Evolutionary conservation across 1,284 basidiomycete genomes (phyloP).

Genomic region (Ustilago crameri): DNA sequence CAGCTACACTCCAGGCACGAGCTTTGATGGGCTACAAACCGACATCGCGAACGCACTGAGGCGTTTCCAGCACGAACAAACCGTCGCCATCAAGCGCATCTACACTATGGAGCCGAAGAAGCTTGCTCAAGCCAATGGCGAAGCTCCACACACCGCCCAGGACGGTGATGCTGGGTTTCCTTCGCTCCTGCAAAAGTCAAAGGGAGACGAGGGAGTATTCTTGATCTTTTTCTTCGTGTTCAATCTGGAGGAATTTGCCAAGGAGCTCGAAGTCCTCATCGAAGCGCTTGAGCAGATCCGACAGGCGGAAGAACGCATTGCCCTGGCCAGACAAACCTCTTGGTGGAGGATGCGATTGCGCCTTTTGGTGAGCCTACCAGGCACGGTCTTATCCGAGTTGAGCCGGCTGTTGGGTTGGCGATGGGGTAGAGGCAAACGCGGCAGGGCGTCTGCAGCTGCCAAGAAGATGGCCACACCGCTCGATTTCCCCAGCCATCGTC

Average conservation of each 20-base stretch:
- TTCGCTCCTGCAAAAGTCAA: slow-evolving; percentile 22
- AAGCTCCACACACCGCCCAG: neutral
- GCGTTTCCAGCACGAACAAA: slow-evolving; percentile 62
- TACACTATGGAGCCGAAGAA: slow-evolving; percentile 60
- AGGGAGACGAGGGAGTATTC: slow-evolving; percentile 60
- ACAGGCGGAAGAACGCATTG: slow-evolving; percentile 47
- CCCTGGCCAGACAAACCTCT: slow-evolving; percentile 36
- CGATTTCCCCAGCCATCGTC: slow-evolving; percentile 81
- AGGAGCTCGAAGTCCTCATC: slow-evolving; percentile 50
- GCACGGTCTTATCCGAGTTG: slow-evolving; percentile 21
- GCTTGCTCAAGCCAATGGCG: slow-evolving; percentile 9
- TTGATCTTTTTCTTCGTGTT: slow-evolving; percentile 65
- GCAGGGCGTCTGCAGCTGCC: neutral
- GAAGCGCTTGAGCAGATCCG: slow-evolving; percentile 50
- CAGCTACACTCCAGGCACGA: slow-evolving; percentile 29
- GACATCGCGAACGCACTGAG: slow-evolving; percentile 50
- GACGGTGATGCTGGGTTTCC: slow-evolving; percentile 2
- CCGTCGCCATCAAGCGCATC: slow-evolving; percentile 59
- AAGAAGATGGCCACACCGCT: slow-evolving; percentile 72
- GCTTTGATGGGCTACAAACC: slow-evolving; percentile 47
- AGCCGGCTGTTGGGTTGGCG: slow-evolving; percentile 39
- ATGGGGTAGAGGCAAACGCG: slow-evolving; percentile 15
- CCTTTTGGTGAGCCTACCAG: slow-evolving; percentile 23
- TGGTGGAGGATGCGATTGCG: slow-evolving; percentile 23
- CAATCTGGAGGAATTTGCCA: slow-evolving; percentile 63